Evolutionary conservation across 768 basidiomycete species (phyloP), one percentile per base, ranked within the genome.

Genomic region (Royoungia palumana): DNA sequence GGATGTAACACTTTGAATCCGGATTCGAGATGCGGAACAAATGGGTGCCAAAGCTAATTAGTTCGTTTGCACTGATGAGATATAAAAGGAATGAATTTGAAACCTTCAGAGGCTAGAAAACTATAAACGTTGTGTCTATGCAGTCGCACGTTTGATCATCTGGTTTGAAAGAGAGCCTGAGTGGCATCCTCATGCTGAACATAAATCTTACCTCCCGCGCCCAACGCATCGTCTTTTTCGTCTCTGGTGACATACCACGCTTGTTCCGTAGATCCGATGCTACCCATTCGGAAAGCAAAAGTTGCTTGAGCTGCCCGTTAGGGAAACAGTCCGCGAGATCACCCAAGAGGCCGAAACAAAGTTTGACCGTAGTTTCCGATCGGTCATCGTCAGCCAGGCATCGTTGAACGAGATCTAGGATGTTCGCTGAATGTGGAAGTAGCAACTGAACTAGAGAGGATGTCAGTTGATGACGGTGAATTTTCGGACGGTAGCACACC

Each of bases 271-370:
- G 70, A 55, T 90, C 82, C 19, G 71, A 70, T 0, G 81, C 85
- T 54, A 89, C 71, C 94, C 94, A 96, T 30, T 85, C 84, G 35
- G 80, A 71, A 38, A 93, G 76, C 49, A 98, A 72, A 40, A 81
- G 67, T 24, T 86, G 83, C 74, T 90, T 90, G 59, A 97, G 76
- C 63, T 91, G 77, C 24, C 89, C 89, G 47, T 76, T 73, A 30
- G 86, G 80, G 80, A 90, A 97, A 27, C 82, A 78, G 61, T 94
- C 91, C 2, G 93, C 94, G 17, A 99, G 75, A 62, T 99, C 96
- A 48, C 96, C 96, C 51, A 98, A 72, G 8, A 98, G 78, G 35
- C 95, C 96, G 53, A 89, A 84, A 5, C 80, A 80, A 44, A 89
- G 69, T 61, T 86, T 83, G 59, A 86, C 75, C 38, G 91, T 76